These are phyloP conservation scores for Nakaseomyces delphensis DNA, from an alignment of 1,139 yeast species.

Conservation along the genomic window DNA sequence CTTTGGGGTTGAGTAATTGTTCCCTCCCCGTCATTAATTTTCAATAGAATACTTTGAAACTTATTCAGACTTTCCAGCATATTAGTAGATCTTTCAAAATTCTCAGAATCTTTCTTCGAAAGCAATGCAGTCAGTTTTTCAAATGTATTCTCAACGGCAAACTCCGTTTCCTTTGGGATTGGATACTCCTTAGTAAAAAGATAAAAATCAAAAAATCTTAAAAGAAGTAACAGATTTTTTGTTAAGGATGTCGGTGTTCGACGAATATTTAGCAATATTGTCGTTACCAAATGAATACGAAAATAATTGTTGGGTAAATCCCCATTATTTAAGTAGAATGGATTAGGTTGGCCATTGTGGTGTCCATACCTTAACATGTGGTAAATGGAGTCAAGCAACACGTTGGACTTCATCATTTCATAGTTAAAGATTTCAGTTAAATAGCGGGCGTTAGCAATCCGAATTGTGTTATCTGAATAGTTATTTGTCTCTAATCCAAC, in stretches of 20 bases:
- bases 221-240: constrained; percentile 38
- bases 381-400: constrained; percentile 49
- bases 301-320: constrained; percentile 68
- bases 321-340: constrained; percentile 32
- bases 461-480: constrained; percentile 48
- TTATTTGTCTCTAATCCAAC: constrained; percentile 62
- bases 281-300: constrained; percentile 50
- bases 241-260: constrained; percentile 16
- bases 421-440: constrained; percentile 50
- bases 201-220: constrained; percentile 67
- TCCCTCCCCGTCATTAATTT: constrained; percentile 9
- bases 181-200: constrained; percentile 56
- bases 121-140: constrained; percentile 17
- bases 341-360: constrained; percentile 52
- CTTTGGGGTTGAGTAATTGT: constrained; percentile 10
- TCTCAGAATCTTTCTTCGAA: constrained; percentile 19
- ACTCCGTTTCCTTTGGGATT: constrained; percentile 57
- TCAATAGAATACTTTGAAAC: constrained; percentile 31
- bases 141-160: constrained; percentile 43
- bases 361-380: constrained; percentile 62
- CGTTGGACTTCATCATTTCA: constrained; percentile 40
- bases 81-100: constrained; percentile 35
- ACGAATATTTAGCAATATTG: constrained; percentile 29
- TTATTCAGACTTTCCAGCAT: constrained; percentile 38
- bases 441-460: constrained; percentile 56